phyloP scores from a whole-genome alignment of 2,329 filamentous ascomycete species.

The Ophiostoma angusticollis region DNA sequence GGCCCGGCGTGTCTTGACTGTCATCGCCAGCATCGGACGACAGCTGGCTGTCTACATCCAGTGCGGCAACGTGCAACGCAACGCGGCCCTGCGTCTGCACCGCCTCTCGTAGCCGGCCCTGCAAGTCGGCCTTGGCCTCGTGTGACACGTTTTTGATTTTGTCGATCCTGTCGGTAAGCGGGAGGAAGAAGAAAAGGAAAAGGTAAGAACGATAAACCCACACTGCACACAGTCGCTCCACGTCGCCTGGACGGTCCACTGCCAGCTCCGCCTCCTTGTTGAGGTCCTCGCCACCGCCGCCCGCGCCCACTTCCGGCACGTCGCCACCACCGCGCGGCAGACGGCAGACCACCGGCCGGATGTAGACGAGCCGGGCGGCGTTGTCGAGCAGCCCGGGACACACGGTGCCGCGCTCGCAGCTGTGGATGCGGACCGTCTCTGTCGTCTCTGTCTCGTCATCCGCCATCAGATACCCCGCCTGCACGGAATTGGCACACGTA shows the following conservation, averaged over 20 bases:
- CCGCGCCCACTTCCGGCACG: constrained; percentile 61
- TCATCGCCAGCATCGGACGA: neutral
- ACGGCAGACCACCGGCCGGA: constrained; percentile 64
- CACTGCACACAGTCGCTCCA: constrained; percentile 18
- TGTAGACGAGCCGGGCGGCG: constrained; percentile 46
- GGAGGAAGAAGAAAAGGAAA: too few species aligned
- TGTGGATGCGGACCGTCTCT: constrained; percentile 54
- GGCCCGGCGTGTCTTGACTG: neutral
- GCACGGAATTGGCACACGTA: constrained; percentile 56
- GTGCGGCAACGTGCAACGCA: constrained; percentile 22
- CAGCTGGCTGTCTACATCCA: constrained; percentile 4
- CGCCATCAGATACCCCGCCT: constrained; percentile 59
- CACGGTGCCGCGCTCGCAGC: constrained; percentile 58
- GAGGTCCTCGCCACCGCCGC: constrained; percentile 67
- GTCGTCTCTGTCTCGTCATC: constrained; percentile 26
- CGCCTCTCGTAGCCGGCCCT: constrained; percentile 13
- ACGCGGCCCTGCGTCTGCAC: constrained; percentile 21
- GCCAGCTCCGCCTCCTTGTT: constrained; percentile 56
- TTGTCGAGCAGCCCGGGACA: constrained; percentile 38
- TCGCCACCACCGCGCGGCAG: constrained; percentile 41
- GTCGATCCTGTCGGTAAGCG: constrained; percentile 17
- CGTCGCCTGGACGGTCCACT: constrained; percentile 26
- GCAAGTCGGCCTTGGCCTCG: constrained; percentile 15
- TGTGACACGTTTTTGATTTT: constrained; percentile 11
- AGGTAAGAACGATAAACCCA: constrained; percentile 16